These are phyloP conservation scores for Pittosporum tobira DNA, from an alignment of 129 eudicot species.

Conservation along the genomic window DNA sequence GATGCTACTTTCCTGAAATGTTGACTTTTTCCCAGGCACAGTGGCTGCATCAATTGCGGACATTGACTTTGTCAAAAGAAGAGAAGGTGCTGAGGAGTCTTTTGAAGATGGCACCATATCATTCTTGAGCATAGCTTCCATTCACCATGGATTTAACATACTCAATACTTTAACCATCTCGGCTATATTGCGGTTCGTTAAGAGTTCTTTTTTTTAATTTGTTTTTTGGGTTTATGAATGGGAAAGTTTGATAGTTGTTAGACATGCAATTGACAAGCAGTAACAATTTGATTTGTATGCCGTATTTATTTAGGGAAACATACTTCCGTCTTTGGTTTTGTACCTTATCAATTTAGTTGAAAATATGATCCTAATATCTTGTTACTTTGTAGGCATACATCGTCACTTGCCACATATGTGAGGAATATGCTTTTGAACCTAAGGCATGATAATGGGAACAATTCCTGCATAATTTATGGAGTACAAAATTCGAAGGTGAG, in stretches of 20 bases:
- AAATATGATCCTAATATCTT: slow-evolving; percentile 4
- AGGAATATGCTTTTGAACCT: slow-evolving; percentile 54
- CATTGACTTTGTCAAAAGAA: slow-evolving; percentile 77
- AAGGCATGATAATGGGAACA: slow-evolving; percentile 68
- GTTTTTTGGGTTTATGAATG: no score
- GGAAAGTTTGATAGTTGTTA: no score
- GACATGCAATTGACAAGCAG: no score
- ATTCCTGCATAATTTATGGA: slow-evolving; percentile 65
- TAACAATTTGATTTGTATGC: background rate
- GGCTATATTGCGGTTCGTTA: slow-evolving; percentile 52
- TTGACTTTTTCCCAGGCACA: slow-evolving; percentile 49
- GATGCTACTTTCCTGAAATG: background rate
- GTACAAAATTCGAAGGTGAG: slow-evolving; percentile 38
- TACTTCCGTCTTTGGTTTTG: background rate
- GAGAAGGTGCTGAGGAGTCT: slow-evolving; percentile 73
- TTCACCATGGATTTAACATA: slow-evolving; percentile 70
- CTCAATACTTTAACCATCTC: slow-evolving; percentile 51
- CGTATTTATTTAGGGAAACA: background rate
- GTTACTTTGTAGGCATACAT: slow-evolving; percentile 50
- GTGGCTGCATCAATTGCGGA: slow-evolving; percentile 96
- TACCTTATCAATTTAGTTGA: background rate
- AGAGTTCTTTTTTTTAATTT: background rate
- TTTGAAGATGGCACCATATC: slow-evolving; percentile 91
- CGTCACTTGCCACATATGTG: slow-evolving; percentile 60
- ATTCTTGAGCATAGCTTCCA: slow-evolving; percentile 70